Conservation (phyloP, 352 stramenopile genomes). For the Phytopythium aichiense region DNA sequence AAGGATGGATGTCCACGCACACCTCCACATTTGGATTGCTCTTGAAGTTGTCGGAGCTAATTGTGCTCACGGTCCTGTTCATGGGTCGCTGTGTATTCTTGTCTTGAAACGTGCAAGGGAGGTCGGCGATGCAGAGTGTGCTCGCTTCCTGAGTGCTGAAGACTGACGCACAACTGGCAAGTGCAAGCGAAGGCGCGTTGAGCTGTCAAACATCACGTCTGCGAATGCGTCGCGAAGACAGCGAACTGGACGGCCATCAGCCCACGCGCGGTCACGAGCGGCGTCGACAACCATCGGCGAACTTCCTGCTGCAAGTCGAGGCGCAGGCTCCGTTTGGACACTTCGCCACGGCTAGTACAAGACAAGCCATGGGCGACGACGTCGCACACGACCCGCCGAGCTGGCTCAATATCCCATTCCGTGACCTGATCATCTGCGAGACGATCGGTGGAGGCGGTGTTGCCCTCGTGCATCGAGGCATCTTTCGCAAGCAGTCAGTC, state of each 20-base stretch:
- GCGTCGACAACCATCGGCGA: slow-evolving; percentile 1
- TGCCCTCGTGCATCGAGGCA: slow-evolving; percentile 84
- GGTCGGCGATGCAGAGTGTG: too few relatives aligned
- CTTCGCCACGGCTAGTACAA: not conserved
- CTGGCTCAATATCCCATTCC: slow-evolving; percentile 80
- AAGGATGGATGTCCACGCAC: too few relatives aligned
- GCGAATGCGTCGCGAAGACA: not conserved
- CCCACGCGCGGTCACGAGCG: not conserved
- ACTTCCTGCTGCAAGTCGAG: slow-evolving; percentile 6
- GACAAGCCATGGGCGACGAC: slow-evolving; percentile 2
- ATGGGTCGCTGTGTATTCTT: too few relatives aligned
- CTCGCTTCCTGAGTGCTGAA: too few relatives aligned
- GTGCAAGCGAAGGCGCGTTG: not conserved
- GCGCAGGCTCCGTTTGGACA: slow-evolving; percentile 1
- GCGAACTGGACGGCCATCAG: not conserved
- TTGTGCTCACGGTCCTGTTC: too few relatives aligned
- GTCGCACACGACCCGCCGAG: not conserved
- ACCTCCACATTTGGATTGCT: too few relatives aligned
- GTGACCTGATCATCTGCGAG: slow-evolving; percentile 78
- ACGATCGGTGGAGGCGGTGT: slow-evolving; percentile 88
- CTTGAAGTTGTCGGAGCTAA: too few relatives aligned
- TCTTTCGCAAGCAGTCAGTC: slow-evolving; percentile 62
- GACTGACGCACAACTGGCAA: too few relatives aligned
- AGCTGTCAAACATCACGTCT: not conserved
- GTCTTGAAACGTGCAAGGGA: too few relatives aligned